A percentile compares a stretch with the other conserved stretches of the same genome.
Conservation (phyloP, 352 stramenopile species). For the Phytophthora syringae region DNA sequence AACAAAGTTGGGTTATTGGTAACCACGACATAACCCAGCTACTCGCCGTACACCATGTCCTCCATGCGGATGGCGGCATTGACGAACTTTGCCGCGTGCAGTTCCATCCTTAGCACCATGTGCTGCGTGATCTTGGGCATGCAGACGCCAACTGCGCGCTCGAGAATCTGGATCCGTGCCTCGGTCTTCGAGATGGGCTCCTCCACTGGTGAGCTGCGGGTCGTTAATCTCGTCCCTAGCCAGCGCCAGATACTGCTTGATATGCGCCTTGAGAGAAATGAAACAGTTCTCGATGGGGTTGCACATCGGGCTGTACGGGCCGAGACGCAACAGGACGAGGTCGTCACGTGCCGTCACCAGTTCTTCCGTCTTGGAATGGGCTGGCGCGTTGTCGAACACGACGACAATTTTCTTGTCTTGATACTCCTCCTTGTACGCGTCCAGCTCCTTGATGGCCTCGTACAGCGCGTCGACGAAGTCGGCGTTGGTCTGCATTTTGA, state of each 20-base stretch:
- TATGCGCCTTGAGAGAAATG: conserved; percentile 10
- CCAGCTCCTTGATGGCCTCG: conserved; percentile 7
- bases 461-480: conserved; percentile 21
- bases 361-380: conserved; percentile 16
- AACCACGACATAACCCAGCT: too few relatives aligned
- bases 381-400: conserved; percentile 33
- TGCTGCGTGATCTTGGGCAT: neutral
- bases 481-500: conserved; percentile 32
- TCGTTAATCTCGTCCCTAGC: neutral
- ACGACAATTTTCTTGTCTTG: conserved; percentile 31
- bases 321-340: conserved; percentile 26
- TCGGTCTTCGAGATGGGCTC: neutral
- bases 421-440: conserved; percentile 11
- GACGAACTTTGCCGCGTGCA: conserved; percentile 4
- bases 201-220: neutral
- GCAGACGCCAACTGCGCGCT: neutral
- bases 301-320: conserved; percentile 27
- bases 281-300: conserved; percentile 37
- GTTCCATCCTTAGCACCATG: conserved; percentile 6
- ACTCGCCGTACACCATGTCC: neutral
- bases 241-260: conserved; percentile 14
- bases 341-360: conserved; percentile 2
- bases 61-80: neutral
- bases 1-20: too few relatives aligned
- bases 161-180: conserved; percentile 1